These are phyloP conservation scores for Thraustochytrium sp. DNA, from an alignment of 352 stramenopile species.

Conservation along the genomic window DNA sequence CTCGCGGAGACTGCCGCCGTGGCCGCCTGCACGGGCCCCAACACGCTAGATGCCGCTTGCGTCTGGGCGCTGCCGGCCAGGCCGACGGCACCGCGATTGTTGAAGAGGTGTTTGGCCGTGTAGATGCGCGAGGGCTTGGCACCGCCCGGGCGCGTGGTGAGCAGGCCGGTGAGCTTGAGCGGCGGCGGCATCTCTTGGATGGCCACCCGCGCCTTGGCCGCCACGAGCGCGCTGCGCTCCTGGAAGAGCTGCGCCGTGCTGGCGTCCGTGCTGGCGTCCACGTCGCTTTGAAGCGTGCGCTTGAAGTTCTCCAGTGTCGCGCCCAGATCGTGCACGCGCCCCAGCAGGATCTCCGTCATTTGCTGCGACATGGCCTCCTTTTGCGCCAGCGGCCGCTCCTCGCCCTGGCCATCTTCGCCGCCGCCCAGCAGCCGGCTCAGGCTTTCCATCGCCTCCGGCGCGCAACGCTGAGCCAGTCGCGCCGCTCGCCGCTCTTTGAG, in stretches of 20 bases:
- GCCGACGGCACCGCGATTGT: not conserved
- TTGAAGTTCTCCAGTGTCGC: not conserved
- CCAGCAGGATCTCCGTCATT: constrained; percentile 35
- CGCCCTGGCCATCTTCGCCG: not conserved
- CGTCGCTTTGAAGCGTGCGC: not conserved
- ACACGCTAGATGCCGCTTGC: no score
- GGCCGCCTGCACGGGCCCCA: no score
- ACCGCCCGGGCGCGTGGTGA: not conserved
- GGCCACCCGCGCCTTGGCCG: not conserved
- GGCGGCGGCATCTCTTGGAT: not conserved
- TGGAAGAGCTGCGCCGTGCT: constrained; percentile 14
- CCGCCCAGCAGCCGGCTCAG: not conserved
- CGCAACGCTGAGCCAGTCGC: no score
- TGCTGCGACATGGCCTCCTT: constrained; percentile 36
- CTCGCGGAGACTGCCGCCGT: no score
- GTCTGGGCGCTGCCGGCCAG: not conserved
- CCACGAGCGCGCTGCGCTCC: not conserved
- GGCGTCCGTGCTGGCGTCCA: not conserved
- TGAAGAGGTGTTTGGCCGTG: constrained; percentile 32
- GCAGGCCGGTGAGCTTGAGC: not conserved
- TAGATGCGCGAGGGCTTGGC: not conserved
- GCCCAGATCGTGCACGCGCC: not conserved
- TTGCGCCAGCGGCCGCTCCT: not conserved
- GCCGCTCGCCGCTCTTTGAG: no score
- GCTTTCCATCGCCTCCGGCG: no score